Evolutionary conservation across 108 stramenopile genomes (phyloP), one percentile per base, ranked within the genome.

Genomic region (Cyclotella kingstonii): DNA sequence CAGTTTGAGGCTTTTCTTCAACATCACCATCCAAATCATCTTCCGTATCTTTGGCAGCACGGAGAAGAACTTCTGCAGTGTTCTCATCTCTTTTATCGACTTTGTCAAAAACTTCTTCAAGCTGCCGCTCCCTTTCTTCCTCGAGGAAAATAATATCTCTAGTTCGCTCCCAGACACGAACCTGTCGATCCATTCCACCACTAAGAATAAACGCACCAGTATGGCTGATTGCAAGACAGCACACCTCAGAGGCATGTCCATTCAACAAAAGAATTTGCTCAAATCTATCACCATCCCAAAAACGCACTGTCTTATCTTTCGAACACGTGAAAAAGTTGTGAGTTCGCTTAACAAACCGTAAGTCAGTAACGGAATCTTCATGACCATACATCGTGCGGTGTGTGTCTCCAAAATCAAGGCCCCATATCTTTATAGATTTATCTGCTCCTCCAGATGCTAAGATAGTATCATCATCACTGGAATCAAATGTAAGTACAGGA

Each of bases 381-480:
- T 99, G 99, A n/a, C 96, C 99, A 64, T 96, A 84, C 25, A 98
- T 69, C 30, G 93, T 95, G 26, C 94, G 82, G 75, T 98, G 99
- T 27, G 97, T 97, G 64, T 99, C 99, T 34, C 99, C 99, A 73
- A 99, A 99, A 58, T 99, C 99, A 22, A 99, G 78, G 21, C 99
- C 99, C 96, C 96, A 98, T 39, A 99, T 83, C 66, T 98, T 98
- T 28, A 99, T 79, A 21, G 93, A 95, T 69, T 98, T 98, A 80
- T 99, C 99, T 4, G 99, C 97, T 21, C 94, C 94, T 21, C 86
- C 94, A 2, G 97, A 91, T 12, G 91, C 97, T 23, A 99, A 71
- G 65, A 99, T 90, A 15, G 86, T 71, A 55, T 93, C 94, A 70
- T 99, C 99, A 60, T 91, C 89, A 33, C 90, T 86, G 12, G 92